Base-by-base conservation (phyloP, 495 filamentous ascomycete species). In the Poronia punctata region DNA sequence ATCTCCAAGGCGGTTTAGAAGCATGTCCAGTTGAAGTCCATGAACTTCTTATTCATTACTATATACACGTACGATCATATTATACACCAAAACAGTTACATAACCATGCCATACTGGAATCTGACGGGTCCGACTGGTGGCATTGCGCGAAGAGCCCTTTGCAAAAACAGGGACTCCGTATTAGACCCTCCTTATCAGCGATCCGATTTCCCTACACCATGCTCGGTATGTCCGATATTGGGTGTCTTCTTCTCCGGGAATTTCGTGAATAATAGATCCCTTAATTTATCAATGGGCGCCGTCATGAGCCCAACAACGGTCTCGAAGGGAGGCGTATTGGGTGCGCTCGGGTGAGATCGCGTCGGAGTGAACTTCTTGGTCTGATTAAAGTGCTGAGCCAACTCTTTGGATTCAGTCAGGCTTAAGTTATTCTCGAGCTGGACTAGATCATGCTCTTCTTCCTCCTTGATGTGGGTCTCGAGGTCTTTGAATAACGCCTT, bases 301-400 rank as follows among this genome's bases (percentile, higher is more conserved):
- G 67, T 53, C 58, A 78, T 26, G 46, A 78, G 43, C 5, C 66
- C 71, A 8, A 50, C 65, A 0, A 54, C 67, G 4, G 65, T 75
- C 60, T 75, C 74, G 40, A 67, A 74, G 1, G 67, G 70, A 4
- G 70, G 71, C 39, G 62, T 66, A 34, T 75, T 64, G 5, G 67
- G 70, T 5, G 67, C 70, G 35, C 45, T 52, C 14, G 76, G 75
- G 52, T 81, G 78, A 14, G 70, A 71, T 6, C 72, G 64, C 2
- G 73, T 74, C 0, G 78, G 79, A 0, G 75, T 71, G 50, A 83
- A 79, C 23, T 66, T 60, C 60, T 84, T 84, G 22, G 78, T 80
- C 18, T 70, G 59, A 10, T 57, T 65, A 40, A 83, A 81, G 32
- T 62, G 68, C 16, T 59, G 64, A 3, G 76, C 72, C 14, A 84